Conservation (phyloP, 129 eudicot species). For the Artemisia tridentata region DNA sequence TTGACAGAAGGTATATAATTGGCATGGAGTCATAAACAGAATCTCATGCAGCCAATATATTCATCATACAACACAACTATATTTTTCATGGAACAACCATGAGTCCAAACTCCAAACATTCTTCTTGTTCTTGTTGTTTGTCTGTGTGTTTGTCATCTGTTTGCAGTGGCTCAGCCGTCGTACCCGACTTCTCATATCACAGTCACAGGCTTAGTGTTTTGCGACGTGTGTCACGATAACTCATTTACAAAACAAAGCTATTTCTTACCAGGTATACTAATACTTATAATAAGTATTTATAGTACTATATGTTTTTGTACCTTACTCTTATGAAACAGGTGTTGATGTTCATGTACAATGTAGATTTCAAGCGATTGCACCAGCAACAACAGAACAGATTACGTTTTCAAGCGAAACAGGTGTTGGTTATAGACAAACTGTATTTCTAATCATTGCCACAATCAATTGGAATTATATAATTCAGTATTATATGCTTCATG, state of each 20-base stretch:
- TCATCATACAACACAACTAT: constrained; percentile 16
- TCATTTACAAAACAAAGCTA: constrained; percentile 64
- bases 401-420: no score
- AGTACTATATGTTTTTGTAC: background rate
- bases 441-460: no score
- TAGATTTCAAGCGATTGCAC: constrained; percentile 41
- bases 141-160: constrained; percentile 16
- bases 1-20: no score
- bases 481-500: no score
- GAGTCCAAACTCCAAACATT: constrained; percentile 27
- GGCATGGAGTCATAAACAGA: no score
- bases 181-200: no score
- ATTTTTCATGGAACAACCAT: constrained; percentile 26
- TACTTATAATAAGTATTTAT: no score
- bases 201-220: no score
- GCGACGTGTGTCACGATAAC: no score
- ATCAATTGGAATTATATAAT: no score
- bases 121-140: constrained; percentile 26
- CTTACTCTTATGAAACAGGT: background rate
- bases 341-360: constrained; percentile 65
- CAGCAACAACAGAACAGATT: constrained; percentile 48
- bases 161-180: no score
- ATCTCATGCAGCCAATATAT: no score
- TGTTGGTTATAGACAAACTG: constrained; percentile 12
- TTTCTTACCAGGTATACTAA: constrained; percentile 64